Conservation (phyloP, 176 grass and related monocot genomes). For the Chloris gayana region DNA sequence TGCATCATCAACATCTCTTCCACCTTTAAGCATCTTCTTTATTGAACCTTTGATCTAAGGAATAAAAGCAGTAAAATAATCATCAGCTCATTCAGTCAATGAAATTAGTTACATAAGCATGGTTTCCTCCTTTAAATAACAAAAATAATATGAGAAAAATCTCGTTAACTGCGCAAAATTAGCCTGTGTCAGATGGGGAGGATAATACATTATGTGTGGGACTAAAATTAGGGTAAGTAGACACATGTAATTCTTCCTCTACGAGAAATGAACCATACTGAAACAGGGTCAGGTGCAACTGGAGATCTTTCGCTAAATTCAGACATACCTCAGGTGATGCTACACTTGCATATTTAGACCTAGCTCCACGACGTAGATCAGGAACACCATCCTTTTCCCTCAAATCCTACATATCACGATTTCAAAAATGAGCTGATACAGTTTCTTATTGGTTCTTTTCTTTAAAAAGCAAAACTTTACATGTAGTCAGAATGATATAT, state of each 20-base stretch:
- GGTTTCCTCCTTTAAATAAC: background rate
- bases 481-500: background rate
- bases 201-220: background rate
- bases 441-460: background rate
- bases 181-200: background rate
- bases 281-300: conserved; percentile 17
- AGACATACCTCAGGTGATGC: conserved; percentile 71
- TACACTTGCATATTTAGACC: conserved; percentile 87
- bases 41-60: conserved; percentile 68
- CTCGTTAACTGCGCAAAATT: background rate
- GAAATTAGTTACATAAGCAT: conserved; percentile 1
- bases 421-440: conserved; percentile 35
- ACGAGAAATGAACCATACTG: background rate
- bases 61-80: conserved; percentile 34
- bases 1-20: conserved; percentile 74
- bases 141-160: background rate
- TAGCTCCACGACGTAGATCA: conserved; percentile 82
- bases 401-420: conserved; percentile 68
- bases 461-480: background rate
- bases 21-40: conserved; percentile 78
- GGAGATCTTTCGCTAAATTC: conserved; percentile 21
- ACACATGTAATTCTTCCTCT: background rate
- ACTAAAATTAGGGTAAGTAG: background rate
- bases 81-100: conserved; percentile 9
- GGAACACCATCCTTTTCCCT: conserved; percentile 87